A percentile compares a stretch with the other conserved stretches of the same genome.
phyloP scores from a whole-genome alignment of 2,329 filamentous ascomycete genomes.

The Aspergillus fijiensis region DNA sequence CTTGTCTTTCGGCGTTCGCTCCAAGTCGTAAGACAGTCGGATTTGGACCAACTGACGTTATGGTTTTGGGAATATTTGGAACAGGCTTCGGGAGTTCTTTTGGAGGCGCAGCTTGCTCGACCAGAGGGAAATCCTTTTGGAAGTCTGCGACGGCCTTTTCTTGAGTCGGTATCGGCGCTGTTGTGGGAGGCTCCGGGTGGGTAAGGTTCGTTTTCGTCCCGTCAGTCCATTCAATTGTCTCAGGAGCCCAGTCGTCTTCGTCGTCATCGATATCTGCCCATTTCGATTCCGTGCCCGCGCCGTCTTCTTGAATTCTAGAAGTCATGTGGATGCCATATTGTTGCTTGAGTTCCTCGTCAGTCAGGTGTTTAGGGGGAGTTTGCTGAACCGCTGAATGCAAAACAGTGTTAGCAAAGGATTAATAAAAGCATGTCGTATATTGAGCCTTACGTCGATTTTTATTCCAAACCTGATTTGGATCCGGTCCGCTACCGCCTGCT shows the following conservation, averaged over 20 bases:
- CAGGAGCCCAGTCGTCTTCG: slow-evolving; percentile 67
- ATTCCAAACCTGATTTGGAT: slow-evolving; percentile 69
- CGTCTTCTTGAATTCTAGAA: slow-evolving; percentile 63
- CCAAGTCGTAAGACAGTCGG: slow-evolving; percentile 51
- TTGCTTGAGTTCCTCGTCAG: slow-evolving; percentile 67
- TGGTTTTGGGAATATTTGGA: slow-evolving; percentile 37
- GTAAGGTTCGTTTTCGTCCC: slow-evolving; percentile 64
- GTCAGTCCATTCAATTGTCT: slow-evolving; percentile 68
- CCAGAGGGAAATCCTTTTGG: slow-evolving; percentile 23
- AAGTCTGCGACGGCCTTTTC: slow-evolving; percentile 22
- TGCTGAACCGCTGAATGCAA: slow-evolving; percentile 49
- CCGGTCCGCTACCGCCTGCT: slow-evolving; percentile 54
- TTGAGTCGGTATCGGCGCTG: slow-evolving; percentile 19
- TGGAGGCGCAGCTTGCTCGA: slow-evolving; percentile 22
- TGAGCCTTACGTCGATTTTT: slow-evolving; percentile 59
- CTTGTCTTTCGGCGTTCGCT: slow-evolving; percentile 47
- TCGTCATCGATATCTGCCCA: slow-evolving; percentile 71
- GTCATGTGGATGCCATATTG: slow-evolving; percentile 68
- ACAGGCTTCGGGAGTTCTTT: slow-evolving; percentile 30
- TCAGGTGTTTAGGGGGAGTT: slow-evolving; percentile 62
- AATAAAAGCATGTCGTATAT: neutral
- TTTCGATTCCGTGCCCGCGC: slow-evolving; percentile 61
- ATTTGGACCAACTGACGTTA: slow-evolving; percentile 50
- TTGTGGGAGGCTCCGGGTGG: slow-evolving; percentile 37
- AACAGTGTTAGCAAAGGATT: slow-evolving; percentile 20